These are phyloP conservation scores for Erythrophleum ivorense DNA, from an alignment of 331 rosid species.

Conservation along the genomic window DNA sequence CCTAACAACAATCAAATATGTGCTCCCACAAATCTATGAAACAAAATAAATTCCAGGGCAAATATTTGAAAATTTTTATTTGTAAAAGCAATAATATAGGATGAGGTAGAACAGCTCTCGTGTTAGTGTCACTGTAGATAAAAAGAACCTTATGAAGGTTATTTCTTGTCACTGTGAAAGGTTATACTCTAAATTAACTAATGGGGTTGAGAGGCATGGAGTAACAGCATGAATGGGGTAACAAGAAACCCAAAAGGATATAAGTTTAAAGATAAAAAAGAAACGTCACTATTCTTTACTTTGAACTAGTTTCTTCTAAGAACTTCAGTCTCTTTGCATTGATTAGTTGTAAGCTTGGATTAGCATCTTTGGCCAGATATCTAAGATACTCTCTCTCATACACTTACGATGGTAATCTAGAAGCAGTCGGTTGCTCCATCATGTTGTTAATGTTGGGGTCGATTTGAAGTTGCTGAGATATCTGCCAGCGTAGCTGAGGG, in stretches of 20 bases:
- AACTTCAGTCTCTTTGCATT: conserved; percentile 31
- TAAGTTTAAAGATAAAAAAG: background rate
- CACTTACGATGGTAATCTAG: conserved; percentile 6
- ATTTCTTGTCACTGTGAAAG: background rate
- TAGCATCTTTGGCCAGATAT: conserved; percentile 15
- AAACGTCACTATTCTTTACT: conserved; percentile 31
- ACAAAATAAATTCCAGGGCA: background rate
- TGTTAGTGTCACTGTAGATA: background rate
- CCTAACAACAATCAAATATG: conserved; percentile 18
- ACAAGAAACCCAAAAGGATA: conserved; percentile 11
- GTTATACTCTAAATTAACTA: background rate
- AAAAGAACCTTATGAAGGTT: background rate
- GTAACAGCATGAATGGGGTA: conserved; percentile 18
- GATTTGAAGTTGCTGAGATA: conserved; percentile 37
- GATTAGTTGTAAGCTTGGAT: conserved; percentile 32
- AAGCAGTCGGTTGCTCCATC: conserved; percentile 31
- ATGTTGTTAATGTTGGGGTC: conserved; percentile 27
- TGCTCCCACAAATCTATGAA: background rate
- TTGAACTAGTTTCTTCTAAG: conserved; percentile 43
- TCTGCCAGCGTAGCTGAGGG: conserved; percentile 37
- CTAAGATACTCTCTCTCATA: conserved; percentile 31
- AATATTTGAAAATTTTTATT: background rate
- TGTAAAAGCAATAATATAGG: background rate
- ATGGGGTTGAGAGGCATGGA: conserved; percentile 1
- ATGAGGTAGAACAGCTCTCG: background rate